phyloP scores from a whole-genome alignment of 371 early-diverging fungal species.

The Amoeboaphelidium protococcarum region DNA sequence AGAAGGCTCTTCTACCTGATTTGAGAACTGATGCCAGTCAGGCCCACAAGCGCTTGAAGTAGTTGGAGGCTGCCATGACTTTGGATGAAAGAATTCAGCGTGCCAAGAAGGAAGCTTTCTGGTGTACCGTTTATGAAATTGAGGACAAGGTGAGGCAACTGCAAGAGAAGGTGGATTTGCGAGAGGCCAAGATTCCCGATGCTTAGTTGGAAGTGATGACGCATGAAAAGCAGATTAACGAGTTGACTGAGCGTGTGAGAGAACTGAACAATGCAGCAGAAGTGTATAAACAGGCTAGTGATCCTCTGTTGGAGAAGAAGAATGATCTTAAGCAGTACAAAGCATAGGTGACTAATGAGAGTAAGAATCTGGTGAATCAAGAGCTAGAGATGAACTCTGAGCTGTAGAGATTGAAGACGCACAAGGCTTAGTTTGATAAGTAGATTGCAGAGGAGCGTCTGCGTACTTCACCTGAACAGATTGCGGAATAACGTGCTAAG shows the following conservation, averaged over 20 bases:
- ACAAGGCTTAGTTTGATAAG: no score
- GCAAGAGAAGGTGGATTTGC: slow-evolving; percentile 9
- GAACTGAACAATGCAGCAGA: slow-evolving; percentile 4
- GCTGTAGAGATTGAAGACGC: no score
- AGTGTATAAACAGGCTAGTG: no score
- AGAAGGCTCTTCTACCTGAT: slow-evolving; percentile 17
- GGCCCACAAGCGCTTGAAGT: slow-evolving; percentile 2
- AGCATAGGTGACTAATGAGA: no score
- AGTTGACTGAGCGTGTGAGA: neutral
- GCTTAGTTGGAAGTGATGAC: slow-evolving; percentile 4
- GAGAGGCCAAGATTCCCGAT: slow-evolving; percentile 16
- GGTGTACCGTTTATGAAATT: slow-evolving; percentile 40
- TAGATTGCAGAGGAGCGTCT: no score
- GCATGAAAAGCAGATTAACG: slow-evolving; percentile 2
- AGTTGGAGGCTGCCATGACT: slow-evolving; percentile 5
- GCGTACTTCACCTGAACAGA: no score
- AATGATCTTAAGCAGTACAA: no score
- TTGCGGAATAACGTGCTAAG: no score
- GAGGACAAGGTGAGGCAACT: slow-evolving; percentile 13
- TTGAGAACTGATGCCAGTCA: slow-evolving; percentile 6
- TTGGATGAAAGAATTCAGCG: slow-evolving; percentile 25
- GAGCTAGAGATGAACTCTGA: no score
- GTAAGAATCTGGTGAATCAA: no score
- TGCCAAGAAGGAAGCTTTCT: slow-evolving; percentile 37
- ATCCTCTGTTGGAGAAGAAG: no score